A percentile compares a stretch with the other conserved stretches of the same genome.
Conservation (phyloP, 352 stramenopile genomes). For the Globisporangium yorkense region DNA sequence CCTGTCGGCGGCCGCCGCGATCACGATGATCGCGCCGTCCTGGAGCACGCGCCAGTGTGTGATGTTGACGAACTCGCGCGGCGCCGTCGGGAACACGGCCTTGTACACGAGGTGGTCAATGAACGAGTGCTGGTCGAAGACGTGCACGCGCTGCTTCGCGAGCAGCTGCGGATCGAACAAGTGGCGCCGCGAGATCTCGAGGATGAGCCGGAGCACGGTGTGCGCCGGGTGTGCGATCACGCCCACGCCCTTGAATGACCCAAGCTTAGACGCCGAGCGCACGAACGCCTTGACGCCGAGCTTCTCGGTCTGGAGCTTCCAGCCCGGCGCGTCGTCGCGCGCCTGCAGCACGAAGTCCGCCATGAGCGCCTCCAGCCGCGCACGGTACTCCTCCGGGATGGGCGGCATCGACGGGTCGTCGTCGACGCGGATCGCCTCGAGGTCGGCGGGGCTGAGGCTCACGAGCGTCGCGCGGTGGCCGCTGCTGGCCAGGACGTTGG, state of each 20-base stretch:
- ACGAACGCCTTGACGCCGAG: constrained; percentile 54
- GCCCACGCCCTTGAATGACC: constrained; percentile 50
- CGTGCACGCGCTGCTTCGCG: constrained; percentile 33
- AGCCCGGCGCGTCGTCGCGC: constrained; percentile 39
- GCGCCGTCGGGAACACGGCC: constrained; percentile 45
- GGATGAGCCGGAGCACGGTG: constrained; percentile 47
- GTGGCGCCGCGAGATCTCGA: constrained; percentile 41
- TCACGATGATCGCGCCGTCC: constrained; percentile 47
- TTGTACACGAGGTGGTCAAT: constrained; percentile 72
- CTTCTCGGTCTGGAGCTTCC: constrained; percentile 57
- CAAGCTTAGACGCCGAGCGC: constrained; percentile 30
- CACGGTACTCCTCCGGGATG: constrained; percentile 17
- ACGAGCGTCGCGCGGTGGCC: constrained; percentile 13
- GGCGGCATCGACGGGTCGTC: constrained; percentile 27
- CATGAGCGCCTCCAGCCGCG: constrained; percentile 48
- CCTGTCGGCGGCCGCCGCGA: constrained; percentile 36
- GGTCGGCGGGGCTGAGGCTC: constrained; percentile 8
- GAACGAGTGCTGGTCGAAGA: constrained; percentile 70
- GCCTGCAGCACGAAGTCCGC: constrained; percentile 53
- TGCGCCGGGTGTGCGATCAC: constrained; percentile 49
- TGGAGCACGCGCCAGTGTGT: constrained; percentile 65
- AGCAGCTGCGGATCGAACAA: constrained; percentile 56
- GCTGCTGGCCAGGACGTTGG: not conserved
- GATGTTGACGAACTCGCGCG: constrained; percentile 61
- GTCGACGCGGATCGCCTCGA: constrained; percentile 7